Evolutionary conservation across 2,329 filamentous ascomycete genomes (phyloP).

Genomic region (Stagonosporopsis cucurbitacearum): DNA sequence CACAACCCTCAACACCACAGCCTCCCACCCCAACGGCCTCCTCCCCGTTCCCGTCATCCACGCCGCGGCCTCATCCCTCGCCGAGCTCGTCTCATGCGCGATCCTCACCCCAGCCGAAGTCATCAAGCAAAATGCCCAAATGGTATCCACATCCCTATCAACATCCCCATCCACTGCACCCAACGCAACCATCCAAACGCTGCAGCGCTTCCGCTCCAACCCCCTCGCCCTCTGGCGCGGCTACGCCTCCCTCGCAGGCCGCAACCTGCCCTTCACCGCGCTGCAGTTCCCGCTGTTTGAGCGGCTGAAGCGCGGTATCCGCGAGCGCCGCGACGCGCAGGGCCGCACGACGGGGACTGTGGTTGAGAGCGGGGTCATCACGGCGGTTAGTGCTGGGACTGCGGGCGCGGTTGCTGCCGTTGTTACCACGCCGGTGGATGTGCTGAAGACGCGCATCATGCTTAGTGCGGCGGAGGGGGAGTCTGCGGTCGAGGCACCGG

Average conservation of each 20-base stretch:
- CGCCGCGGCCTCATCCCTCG: conserved; percentile 73
- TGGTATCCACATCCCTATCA: conserved; percentile 66
- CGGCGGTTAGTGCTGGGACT: conserved; percentile 73
- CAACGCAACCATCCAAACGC: conserved; percentile 63
- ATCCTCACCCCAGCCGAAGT: conserved; percentile 90
- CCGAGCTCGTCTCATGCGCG: conserved; percentile 83
- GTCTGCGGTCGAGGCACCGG: neutral
- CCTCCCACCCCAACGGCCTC: conserved; percentile 42
- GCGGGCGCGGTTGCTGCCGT: conserved; percentile 78
- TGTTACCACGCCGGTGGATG: conserved; percentile 87
- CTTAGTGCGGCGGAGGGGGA: conserved; percentile 56
- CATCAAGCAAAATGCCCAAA: conserved; percentile 92
- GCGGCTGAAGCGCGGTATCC: conserved; percentile 64
- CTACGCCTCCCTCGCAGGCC: conserved; percentile 79
- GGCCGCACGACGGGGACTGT: conserved; percentile 54
- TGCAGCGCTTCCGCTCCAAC: conserved; percentile 62
- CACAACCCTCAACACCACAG: conserved; percentile 54
- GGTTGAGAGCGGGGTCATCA: conserved; percentile 72
- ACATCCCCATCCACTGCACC: conserved; percentile 21
- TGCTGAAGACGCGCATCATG: conserved; percentile 91
- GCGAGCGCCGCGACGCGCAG: conserved; percentile 50
- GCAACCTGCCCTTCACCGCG: conserved; percentile 87
- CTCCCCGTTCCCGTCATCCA: conserved; percentile 75
- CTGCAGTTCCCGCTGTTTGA: conserved; percentile 91
- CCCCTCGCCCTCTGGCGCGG: conserved; percentile 68